Conservation (phyloP, 805 yeast genomes). For the Novakomyces olei region DNA sequence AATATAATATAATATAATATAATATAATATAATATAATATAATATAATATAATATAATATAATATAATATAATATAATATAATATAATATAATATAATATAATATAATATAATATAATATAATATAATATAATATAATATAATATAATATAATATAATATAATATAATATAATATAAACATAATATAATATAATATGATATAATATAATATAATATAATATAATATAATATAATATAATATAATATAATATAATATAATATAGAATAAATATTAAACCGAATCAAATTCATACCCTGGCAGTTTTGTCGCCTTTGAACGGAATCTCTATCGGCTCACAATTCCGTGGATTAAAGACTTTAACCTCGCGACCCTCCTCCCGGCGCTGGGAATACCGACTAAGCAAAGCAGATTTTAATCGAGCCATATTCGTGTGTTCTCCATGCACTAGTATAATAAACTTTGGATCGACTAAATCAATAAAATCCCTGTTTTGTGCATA, state of each 20-base stretch:
- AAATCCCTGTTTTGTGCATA: slow-evolving; percentile 81
- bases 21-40: too few species aligned
- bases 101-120: too few species aligned
- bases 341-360: slow-evolving; percentile 75
- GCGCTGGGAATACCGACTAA: slow-evolving; percentile 64
- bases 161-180: too few species aligned
- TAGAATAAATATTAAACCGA: not conserved
- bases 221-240: too few species aligned
- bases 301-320: slow-evolving; percentile 65
- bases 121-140: too few species aligned
- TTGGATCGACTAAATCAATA: slow-evolving; percentile 70
- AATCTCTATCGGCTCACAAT: slow-evolving; percentile 57
- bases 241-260: not conserved
- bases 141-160: too few species aligned
- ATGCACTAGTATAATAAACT: slow-evolving; percentile 66
- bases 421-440: slow-evolving; percentile 99
- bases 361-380: slow-evolving; percentile 76
- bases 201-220: too few species aligned
- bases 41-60: too few species aligned
- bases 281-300: slow-evolving; percentile 25
- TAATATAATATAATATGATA: too few species aligned
- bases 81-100: too few species aligned
- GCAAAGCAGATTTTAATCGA: slow-evolving; percentile 71
- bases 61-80: too few species aligned
- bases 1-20: too few species aligned